phyloP scores from a whole-genome alignment of 345 rosid genomes.

The Passiflora organensis region DNA sequence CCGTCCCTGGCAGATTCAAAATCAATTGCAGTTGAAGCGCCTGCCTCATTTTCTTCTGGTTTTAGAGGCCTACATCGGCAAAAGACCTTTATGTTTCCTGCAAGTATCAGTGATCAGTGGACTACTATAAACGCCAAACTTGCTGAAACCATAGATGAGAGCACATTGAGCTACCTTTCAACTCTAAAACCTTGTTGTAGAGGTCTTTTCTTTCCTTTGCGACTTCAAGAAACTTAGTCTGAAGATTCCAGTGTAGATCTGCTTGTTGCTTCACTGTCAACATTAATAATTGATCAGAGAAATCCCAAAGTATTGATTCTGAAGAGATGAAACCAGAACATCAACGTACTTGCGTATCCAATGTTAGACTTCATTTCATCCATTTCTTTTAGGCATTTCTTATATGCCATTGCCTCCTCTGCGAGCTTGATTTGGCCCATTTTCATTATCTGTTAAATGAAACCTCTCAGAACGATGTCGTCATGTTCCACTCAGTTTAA shows the following conservation, averaged over 20 bases:
- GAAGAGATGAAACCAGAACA: not conserved
- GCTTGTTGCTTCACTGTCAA: conserved; percentile 60
- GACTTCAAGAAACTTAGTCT: conserved; percentile 57
- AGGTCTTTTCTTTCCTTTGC: conserved; percentile 72
- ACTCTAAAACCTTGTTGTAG: conserved; percentile 84
- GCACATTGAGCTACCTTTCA: conserved; percentile 58
- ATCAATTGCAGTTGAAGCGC: conserved; percentile 58
- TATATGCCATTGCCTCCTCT: conserved; percentile 63
- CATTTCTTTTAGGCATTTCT: conserved; percentile 46
- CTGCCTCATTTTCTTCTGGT: conserved; percentile 55
- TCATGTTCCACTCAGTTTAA: not conserved
- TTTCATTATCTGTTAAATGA: conserved; percentile 63
- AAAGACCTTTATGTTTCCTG: conserved; percentile 97
- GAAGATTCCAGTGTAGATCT: conserved; percentile 54
- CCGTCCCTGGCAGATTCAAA: conserved; percentile 81
- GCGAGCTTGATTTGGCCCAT: conserved; percentile 74
- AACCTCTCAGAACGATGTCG: conserved; percentile 7
- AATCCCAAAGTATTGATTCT: not conserved
- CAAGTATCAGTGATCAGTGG: conserved; percentile 18
- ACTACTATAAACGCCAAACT: conserved; percentile 9
- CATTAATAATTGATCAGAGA: conserved; percentile 4
- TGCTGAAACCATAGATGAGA: conserved; percentile 10
- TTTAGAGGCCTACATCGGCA: conserved; percentile 92
- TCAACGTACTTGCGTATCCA: conserved; percentile 52
- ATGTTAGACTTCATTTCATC: conserved; percentile 41